These are phyloP conservation scores for Penicillium sp. DNA, from an alignment of 2,329 filamentous ascomycete genomes.

Conservation along the genomic window DNA sequence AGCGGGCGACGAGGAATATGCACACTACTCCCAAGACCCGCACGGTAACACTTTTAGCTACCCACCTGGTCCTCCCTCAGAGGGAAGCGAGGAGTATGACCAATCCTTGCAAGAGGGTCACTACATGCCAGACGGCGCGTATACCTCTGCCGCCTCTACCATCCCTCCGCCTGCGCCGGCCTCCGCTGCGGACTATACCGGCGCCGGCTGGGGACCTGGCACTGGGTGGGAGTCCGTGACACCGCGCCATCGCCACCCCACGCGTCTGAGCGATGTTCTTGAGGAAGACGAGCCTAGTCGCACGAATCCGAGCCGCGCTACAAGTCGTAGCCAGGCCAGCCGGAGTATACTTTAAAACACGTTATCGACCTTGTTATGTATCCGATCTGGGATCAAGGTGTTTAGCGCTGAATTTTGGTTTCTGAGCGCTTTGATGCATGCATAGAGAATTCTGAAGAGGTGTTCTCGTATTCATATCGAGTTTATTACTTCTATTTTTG, in stretches of 20 bases:
- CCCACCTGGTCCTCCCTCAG: slow-evolving; percentile 40
- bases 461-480: background rate
- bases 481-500: background rate
- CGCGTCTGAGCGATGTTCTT: slow-evolving; percentile 76
- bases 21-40: slow-evolving; percentile 54
- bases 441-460: background rate
- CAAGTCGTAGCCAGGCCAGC: slow-evolving; percentile 15
- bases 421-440: background rate
- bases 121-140: slow-evolving; percentile 27
- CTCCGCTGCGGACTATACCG: slow-evolving; percentile 53
- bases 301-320: slow-evolving; percentile 60
- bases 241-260: slow-evolving; percentile 72
- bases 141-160: slow-evolving; percentile 20
- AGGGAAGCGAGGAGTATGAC: slow-evolving; percentile 49
- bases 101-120: slow-evolving; percentile 42
- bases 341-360: slow-evolving; percentile 3
- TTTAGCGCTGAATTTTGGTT: background rate
- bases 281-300: slow-evolving; percentile 71
- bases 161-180: slow-evolving; percentile 28
- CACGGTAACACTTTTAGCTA: slow-evolving; percentile 53
- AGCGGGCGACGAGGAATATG: slow-evolving; percentile 62
- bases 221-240: slow-evolving; percentile 68
- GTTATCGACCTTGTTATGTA: background rate
- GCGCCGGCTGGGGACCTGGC: slow-evolving; percentile 55
- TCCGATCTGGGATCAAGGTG: background rate